Percentiles rank a stretch among this genome's conserved stretches.
phyloP scores from a whole-genome alignment of 2,329 filamentous ascomycete genomes.

The Tolypocladium nubicola region DNA sequence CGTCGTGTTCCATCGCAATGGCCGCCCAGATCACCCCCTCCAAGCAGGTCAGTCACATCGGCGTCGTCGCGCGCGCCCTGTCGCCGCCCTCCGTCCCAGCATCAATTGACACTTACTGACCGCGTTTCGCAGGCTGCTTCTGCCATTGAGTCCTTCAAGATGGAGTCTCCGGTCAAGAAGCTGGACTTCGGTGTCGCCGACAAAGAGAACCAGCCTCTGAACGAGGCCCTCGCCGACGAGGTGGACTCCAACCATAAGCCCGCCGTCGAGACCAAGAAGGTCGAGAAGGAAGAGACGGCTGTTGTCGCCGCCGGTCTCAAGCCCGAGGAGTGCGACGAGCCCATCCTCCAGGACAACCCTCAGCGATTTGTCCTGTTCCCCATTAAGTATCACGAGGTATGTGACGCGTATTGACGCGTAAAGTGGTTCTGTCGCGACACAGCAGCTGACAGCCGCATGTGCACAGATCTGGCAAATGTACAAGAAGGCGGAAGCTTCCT shows the following conservation, averaged over 20 bases:
- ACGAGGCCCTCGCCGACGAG: conserved; percentile 38
- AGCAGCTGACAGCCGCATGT: conserved; percentile 25
- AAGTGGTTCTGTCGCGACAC: conserved; percentile 35
- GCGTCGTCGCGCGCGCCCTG: neutral
- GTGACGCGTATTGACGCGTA: conserved; percentile 58
- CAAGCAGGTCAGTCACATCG: conserved; percentile 40
- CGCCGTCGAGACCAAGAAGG: conserved; percentile 30
- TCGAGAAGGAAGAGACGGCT: conserved; percentile 17
- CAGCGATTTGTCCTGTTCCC: conserved; percentile 96
- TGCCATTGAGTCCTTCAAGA: conserved; percentile 79
- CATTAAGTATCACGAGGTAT: conserved; percentile 98
- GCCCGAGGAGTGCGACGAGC: conserved; percentile 70
- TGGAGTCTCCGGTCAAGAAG: conserved; percentile 90
- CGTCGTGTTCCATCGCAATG: conserved; percentile 42
- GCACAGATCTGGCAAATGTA: conserved; percentile 98
- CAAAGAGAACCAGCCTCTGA: conserved; percentile 69
- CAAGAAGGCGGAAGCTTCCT: conserved; percentile 98
- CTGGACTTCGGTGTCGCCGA: conserved; percentile 61
- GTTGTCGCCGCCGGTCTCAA: conserved; percentile 43
- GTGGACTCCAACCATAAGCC: conserved; percentile 53
- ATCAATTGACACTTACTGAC: conserved; percentile 18
- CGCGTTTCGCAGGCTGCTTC: conserved; percentile 58
- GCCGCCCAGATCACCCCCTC: conserved; percentile 57
- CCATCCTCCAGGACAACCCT: conserved; percentile 88
- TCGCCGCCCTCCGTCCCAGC: neutral